Conservation (phyloP, 495 filamentous ascomycete species). For the Pyrenula massariospora region DNA sequence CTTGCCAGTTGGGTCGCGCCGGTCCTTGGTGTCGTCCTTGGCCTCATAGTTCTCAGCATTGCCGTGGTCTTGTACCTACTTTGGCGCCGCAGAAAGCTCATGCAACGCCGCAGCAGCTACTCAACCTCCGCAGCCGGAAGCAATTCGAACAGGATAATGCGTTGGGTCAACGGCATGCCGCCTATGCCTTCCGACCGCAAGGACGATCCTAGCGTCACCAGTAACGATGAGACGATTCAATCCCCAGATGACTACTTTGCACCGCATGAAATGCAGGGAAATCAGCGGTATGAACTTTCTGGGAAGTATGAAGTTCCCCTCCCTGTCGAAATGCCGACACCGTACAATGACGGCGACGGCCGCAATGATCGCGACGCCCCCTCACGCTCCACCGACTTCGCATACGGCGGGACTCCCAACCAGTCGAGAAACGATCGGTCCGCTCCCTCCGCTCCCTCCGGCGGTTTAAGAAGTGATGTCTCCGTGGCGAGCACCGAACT, state of each 20-base stretch:
- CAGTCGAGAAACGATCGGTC: background rate
- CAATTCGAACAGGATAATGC: constrained; percentile 1
- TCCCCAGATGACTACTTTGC: background rate
- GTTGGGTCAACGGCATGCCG: constrained; percentile 6
- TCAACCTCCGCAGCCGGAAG: constrained; percentile 1
- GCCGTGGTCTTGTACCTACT: constrained; percentile 40
- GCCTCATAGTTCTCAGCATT: constrained; percentile 45
- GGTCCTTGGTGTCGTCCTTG: constrained; percentile 55
- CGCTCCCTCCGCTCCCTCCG: background rate
- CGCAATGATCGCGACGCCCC: too few species aligned
- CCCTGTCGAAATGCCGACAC: constrained; percentile 3
- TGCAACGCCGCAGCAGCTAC: constrained; percentile 8
- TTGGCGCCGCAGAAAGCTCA: constrained; percentile 33
- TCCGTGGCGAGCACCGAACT: background rate
- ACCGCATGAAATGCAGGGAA: background rate
- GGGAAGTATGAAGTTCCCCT: background rate
- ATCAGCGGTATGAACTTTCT: constrained; percentile 3
- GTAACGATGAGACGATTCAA: background rate
- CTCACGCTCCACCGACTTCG: background rate
- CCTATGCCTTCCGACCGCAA: background rate
- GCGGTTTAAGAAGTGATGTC: background rate
- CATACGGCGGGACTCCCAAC: background rate
- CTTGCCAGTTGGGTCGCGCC: constrained; percentile 50
- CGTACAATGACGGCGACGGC: background rate
- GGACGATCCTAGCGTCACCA: constrained; percentile 1